Conservation (phyloP, 2,329 filamentous ascomycete species). For the Simplicillium aogashimaense region DNA sequence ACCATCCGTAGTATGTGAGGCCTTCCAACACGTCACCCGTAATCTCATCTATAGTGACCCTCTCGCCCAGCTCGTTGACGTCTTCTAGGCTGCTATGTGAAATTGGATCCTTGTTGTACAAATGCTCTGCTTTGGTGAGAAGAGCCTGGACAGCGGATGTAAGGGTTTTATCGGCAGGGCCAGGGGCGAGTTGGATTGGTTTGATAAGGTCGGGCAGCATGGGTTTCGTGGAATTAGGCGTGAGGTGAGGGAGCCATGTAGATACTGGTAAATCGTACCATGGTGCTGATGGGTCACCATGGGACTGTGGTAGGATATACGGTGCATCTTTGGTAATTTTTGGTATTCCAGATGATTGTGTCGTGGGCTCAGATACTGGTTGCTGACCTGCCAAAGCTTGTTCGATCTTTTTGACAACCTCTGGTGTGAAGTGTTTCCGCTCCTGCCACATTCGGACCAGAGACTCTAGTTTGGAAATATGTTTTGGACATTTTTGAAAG, state of each 20-base stretch:
- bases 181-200: constrained; percentile 59
- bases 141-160: constrained; percentile 60
- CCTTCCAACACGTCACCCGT: constrained; percentile 54
- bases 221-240: constrained; percentile 63
- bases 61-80: constrained; percentile 67
- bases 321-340: constrained; percentile 45
- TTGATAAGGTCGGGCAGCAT: constrained; percentile 64
- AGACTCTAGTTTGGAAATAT: constrained; percentile 52
- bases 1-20: constrained; percentile 86
- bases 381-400: no score
- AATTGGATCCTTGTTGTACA: constrained; percentile 48
- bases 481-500: constrained; percentile 52
- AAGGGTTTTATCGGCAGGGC: constrained; percentile 57
- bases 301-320: constrained; percentile 63
- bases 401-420: constrained; percentile 6
- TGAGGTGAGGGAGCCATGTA: constrained; percentile 70
- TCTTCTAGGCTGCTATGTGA: constrained; percentile 42
- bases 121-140: constrained; percentile 57
- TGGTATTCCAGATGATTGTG: not conserved
- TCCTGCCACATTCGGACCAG: constrained; percentile 64
- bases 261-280: constrained; percentile 79
- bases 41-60: constrained; percentile 53
- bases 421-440: constrained; percentile 48
- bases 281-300: constrained; percentile 62
- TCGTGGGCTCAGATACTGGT: no score